These are phyloP conservation scores for Candida glucosophila DNA, from an alignment of 1,139 yeast genomes.

Conservation along the genomic window DNA sequence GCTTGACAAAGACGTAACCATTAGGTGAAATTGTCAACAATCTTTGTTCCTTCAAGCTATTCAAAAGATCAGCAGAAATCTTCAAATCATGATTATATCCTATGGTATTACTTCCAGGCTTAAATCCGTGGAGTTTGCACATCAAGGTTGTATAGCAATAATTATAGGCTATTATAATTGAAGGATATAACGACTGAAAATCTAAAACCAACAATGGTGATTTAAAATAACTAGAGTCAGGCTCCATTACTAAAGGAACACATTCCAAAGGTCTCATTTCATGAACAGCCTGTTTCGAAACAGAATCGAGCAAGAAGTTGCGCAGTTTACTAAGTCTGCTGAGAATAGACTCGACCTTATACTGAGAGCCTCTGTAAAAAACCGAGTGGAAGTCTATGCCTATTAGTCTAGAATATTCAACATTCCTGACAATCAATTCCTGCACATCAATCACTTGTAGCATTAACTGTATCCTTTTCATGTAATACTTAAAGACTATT, in stretches of 20 bases:
- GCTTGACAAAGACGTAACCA: slow-evolving; percentile 70
- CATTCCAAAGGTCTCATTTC: slow-evolving; percentile 82
- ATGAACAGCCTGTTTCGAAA: slow-evolving; percentile 74
- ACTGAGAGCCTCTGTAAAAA: slow-evolving; percentile 86
- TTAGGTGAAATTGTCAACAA: slow-evolving; percentile 70
- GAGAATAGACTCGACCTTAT: slow-evolving; percentile 80
- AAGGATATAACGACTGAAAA: slow-evolving; percentile 90
- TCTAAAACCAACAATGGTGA: slow-evolving; percentile 86
- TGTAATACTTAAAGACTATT: slow-evolving; percentile 44
- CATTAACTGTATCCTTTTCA: slow-evolving; percentile 37
- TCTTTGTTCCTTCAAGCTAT: slow-evolving; percentile 39
- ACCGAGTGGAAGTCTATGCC: slow-evolving; percentile 90
- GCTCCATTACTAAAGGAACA: slow-evolving; percentile 89
- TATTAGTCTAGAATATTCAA: slow-evolving; percentile 76
- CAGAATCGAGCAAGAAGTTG: slow-evolving; percentile 65
- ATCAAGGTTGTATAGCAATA: slow-evolving; percentile 84
- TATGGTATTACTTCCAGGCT: slow-evolving; percentile 25
- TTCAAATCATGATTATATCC: slow-evolving; percentile 35
- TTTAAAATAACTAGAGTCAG: slow-evolving; percentile 73
- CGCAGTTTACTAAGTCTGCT: slow-evolving; percentile 69
- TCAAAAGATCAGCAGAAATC: slow-evolving; percentile 51
- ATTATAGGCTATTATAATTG: slow-evolving; percentile 85
- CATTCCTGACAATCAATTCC: slow-evolving; percentile 62
- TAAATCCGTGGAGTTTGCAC: slow-evolving; percentile 56
- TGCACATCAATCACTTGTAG: slow-evolving; percentile 47